phyloP scores from a whole-genome alignment of 345 rosid species.

The Theobroma cacao region DNA sequence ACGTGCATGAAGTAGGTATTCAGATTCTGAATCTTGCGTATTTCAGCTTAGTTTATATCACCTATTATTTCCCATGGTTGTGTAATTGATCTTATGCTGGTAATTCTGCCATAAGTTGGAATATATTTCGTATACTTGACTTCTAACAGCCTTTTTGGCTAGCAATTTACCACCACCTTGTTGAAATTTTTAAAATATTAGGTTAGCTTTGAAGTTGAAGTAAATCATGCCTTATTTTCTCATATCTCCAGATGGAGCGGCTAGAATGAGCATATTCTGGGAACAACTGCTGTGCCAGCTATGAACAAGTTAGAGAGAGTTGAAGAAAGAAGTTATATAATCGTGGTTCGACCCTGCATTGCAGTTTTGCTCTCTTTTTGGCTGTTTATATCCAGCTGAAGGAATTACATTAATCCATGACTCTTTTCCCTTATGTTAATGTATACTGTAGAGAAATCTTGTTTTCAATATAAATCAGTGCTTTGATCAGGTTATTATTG shows the following conservation, averaged over 20 bases:
- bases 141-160: not conserved
- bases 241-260: conserved; percentile 70
- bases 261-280: conserved; percentile 51
- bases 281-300: conserved; percentile 17
- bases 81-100: not conserved
- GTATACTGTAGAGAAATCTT: conserved; percentile 10
- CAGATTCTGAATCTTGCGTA: not conserved
- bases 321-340: not conserved
- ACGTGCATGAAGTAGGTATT: not conserved
- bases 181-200: not conserved
- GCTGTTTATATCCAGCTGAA: conserved; percentile 9
- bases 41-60: not conserved
- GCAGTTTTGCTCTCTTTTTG: not conserved
- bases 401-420: not conserved
- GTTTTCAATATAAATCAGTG: too few species aligned
- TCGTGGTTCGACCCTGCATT: not conserved
- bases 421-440: not conserved
- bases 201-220: not conserved
- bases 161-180: not conserved
- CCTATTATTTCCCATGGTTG: not conserved
- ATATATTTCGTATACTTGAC: not conserved
- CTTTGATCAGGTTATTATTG: too few species aligned
- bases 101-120: not conserved
- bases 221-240: not conserved
- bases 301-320: conserved; percentile 1